These are phyloP conservation scores for Luffa acutangula DNA, from an alignment of 306 rosid species.

Conservation along the genomic window DNA sequence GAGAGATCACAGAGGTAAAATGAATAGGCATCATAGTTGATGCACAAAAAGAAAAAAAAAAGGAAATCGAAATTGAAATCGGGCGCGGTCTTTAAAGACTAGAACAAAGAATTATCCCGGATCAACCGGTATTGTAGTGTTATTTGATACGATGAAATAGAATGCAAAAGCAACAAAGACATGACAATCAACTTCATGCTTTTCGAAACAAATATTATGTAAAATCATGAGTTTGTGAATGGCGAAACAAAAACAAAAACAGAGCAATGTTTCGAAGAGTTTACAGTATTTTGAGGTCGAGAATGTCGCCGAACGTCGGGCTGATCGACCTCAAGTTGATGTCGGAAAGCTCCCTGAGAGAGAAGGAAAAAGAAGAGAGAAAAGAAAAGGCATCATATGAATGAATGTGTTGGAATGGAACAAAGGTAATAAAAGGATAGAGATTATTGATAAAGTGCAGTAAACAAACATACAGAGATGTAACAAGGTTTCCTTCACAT, in stretches of 20 bases:
- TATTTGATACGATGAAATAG: background rate
- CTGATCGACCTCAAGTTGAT: constrained; percentile 69
- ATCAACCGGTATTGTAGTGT: background rate
- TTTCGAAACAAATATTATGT: no score
- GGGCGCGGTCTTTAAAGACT: background rate
- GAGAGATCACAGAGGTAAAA: background rate
- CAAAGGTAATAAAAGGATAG: constrained; percentile 9
- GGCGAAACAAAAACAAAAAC: background rate
- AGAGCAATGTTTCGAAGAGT: background rate
- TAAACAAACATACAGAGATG: constrained; percentile 45
- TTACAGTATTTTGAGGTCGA: constrained; percentile 83
- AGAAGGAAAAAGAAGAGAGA: background rate
- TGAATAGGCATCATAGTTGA: background rate
- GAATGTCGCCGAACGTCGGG: constrained; percentile 78
- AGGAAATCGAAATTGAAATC: background rate
- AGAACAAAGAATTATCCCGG: background rate
- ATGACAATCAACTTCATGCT: no score
- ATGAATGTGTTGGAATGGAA: constrained; percentile 13
- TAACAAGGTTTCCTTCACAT: constrained; percentile 75
- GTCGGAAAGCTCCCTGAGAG: constrained; percentile 56
- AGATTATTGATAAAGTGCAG: background rate
- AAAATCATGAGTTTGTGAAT: background rate
- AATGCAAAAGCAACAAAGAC: background rate
- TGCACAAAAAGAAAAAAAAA: background rate
- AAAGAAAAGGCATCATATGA: background rate